phyloP scores from a whole-genome alignment of 768 basidiomycete genomes.

The Mycena rebaudengoi region DNA sequence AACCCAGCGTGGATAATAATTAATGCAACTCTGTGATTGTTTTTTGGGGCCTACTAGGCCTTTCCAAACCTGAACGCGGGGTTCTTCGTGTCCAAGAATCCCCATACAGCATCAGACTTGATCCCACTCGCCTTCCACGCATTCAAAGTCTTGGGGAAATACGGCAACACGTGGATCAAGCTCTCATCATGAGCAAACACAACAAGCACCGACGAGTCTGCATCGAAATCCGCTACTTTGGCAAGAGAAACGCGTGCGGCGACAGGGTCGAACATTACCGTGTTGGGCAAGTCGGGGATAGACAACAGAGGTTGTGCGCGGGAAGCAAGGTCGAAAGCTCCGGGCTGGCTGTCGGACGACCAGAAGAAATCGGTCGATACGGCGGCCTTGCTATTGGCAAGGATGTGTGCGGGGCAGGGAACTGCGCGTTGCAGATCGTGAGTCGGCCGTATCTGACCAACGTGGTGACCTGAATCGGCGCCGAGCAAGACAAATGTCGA shows the following conservation, averaged over 20 bases:
- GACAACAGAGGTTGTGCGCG: conserved; percentile 22
- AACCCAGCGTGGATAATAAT: too few relatives aligned
- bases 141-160: conserved; percentile 19
- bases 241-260: conserved; percentile 4
- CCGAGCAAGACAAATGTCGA: conserved; percentile 25
- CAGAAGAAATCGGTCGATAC: conserved; percentile 25
- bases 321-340: conserved; percentile 10
- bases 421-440: conserved; percentile 7
- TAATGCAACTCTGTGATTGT: too few relatives aligned
- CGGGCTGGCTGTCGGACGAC: conserved; percentile 2
- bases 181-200: conserved; percentile 26
- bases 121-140: conserved; percentile 9
- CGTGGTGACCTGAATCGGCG: conserved; percentile 23
- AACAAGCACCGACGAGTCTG: conserved; percentile 22
- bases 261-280: conserved; percentile 5
- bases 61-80: conserved; percentile 23
- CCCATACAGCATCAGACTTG: conserved; percentile 21
- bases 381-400: neutral
- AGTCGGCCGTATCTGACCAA: conserved; percentile 23
- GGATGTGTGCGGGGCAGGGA: conserved; percentile 24
- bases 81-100: conserved; percentile 19
- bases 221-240: conserved; percentile 24
- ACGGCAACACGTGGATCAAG: conserved; percentile 11
- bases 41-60: too few relatives aligned
- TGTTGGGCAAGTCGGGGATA: conserved; percentile 12